Evolutionary conservation across 352 stramenopile genomes (phyloP), one percentile per base, ranked within the genome.

Genomic region (Saprolegnia parasitica): DNA sequence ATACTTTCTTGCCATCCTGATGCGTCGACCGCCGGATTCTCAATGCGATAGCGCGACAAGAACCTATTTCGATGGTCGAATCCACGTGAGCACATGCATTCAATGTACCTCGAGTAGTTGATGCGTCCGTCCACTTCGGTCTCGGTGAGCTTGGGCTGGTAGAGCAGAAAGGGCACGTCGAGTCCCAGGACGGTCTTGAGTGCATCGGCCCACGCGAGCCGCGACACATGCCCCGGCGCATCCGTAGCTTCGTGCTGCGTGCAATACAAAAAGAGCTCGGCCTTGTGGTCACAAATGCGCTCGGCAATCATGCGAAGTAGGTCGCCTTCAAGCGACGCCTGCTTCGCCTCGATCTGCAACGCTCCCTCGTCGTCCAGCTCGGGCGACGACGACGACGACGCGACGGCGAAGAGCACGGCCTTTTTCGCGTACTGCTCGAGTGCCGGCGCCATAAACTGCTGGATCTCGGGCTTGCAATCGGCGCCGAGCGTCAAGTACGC

Each of bases 251-350:
- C 91, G 68, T 96, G 82, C 72, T 97, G 88, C 52, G 90, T 97
- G 56, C 96, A 98, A 74, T 97, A 97, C 91, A 91, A 97, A 75
- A 93, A 98, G 11, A 98, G 76, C 42, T 89, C 95, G 23, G 90
- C 80, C 54, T 95, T 95, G 72, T 96, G 88, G 71, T 97, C 91
- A 37, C 90, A 92, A 67, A 98, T 95, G 23, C 89, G 86, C 73
- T 97, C 92, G 5, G 94, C 94, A 73, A 98, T 97, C 90, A 97
- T 96, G 26, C 87, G 88, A 18, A 96, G 72, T 21, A 86, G 93
- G 74, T 96, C 89, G 52, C 93, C 88, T 58, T 97, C 89, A 23
- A 97, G 68, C 55, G 88, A 80, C 0, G 86, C 81, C 15, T 74
- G 73, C 46, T 88, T 81, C 66, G 90, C 93, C 18, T 82, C 89